Evolutionary conservation across 2,329 filamentous ascomycete species (phyloP), one percentile per base, ranked within the genome.

Genomic region (Colletotrichum sp.): DNA sequence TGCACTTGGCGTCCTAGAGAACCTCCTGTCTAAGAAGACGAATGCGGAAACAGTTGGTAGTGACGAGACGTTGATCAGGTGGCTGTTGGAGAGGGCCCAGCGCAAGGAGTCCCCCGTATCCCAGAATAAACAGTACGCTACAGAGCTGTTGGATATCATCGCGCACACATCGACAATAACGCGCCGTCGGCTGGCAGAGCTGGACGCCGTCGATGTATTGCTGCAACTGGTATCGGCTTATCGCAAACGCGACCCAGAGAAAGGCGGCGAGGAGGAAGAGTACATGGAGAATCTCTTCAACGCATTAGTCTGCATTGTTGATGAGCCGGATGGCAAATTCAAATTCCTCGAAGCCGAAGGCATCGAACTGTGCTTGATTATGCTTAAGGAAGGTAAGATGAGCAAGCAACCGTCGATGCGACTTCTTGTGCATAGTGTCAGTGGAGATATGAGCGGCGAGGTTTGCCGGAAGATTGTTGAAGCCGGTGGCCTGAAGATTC

Each of bases 251-350:
- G 96, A 99, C 82, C 97, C 97, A 0, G 91, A 93, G 65, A 96
- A 95, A 81, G 95, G 96, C 75, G 93, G 93, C 36, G 93, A 97
- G 67, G 97, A 99, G 84, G 96, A 98, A 82, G 97, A 99, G 86
- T 98, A 95, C 83, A 95, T 98, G 82, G 95, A 98, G 84, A 98
- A 99, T 79, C 83, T 98, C 1, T 99, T 99, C 83, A 96, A 98
- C 81, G 92, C 93, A 3, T 83, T 99, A 22, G 95, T 95, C 1
- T 98, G 95, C 79, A 86, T 98, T 2, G 94, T 93, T 1, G 95
- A 98, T 80, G 94, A 95, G 75, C 83, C 89, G 0, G 85, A 89
- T 6, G 96, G 96, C 8, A 98, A 98, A 84, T 82, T 86, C 12
- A 95, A 95, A 75, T 97, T 99, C 77, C 82, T 98, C 39, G 95